Base-by-base conservation (phyloP, 768 basidiomycete genomes). In the Podaxis sp. region DNA sequence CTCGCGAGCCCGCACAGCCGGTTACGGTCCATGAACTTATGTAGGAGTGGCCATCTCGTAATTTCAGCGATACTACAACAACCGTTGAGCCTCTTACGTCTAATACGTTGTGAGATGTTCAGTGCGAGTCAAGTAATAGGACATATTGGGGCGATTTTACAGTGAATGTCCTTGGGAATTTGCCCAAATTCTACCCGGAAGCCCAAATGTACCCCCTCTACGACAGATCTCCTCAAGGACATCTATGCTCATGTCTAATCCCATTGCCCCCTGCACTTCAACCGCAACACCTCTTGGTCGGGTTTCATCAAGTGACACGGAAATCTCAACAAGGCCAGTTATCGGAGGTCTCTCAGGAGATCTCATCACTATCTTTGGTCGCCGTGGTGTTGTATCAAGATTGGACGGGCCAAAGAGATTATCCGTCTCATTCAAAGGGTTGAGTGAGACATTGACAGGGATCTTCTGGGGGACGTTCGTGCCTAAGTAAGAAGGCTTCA, bases 391-490 rank as follows among this genome's bases (percentile, higher is more conserved):
- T 62, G 79, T 73, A 0, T 77, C 74, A 24, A 72, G 67, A 60
- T 78, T 71, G 8, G 77, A 68, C 53, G 77, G 69, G 51, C 78
- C 80, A 67, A 86, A 85, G 11, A 81, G 68, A n/a, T 74, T 67
- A 55, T 80, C 77, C 0, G 77, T 66, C 6, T 73, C 70, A 66
- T 66, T 73, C 19, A 72, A 72, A 36, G 81, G 75, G 3, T 86
- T 85, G 50, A 93, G 75, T 67, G 80, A 84, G 12, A 91, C 78
- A 60, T 88, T 91, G 50, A 93, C 89, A 3, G 92, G 91, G 47
- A 94, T 89, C 67, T 82, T 83, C 17, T 76, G 79, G 0, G 88
- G 87, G 4, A 67, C 71, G 50, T 82, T 70, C 0, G 80, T 80
- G 4, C 87, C 87, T 89, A 29, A 56, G 67, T 12, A 1, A 22